Base-by-base conservation (phyloP, 2,329 filamentous ascomycete genomes). In the Phyllosticta citrichinensis region DNA sequence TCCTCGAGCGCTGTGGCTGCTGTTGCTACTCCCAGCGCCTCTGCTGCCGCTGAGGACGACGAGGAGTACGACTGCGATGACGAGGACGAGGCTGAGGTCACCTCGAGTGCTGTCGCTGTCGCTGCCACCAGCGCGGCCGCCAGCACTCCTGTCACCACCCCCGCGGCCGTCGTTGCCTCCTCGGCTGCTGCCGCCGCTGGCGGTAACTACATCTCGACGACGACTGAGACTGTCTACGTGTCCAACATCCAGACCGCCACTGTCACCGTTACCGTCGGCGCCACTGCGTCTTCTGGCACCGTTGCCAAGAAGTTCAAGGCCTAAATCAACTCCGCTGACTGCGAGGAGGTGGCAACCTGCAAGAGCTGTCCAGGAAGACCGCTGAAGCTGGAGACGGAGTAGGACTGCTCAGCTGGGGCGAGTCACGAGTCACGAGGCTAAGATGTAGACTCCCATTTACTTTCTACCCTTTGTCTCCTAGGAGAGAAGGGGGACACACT, bases 191-290 rank as follows among this genome's bases (percentile, higher is more conserved):
- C 64, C 12, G 35, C 35, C 25, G 52, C 56, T 20, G 60, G 64
- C 19, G 35, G 63, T 11, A 61, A 51, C 33, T 57, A 63, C 59
- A 47, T 14, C 33, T n/a, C 33, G 11, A 47, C 19, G 1, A 22
- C 56, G 35, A 47, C 40, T 14, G 40, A 47, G 40, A n/a, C 14
- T 17, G 33, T 62, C 60, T 40, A 64, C 61, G 62, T 64, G 6
- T 60, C 67, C 4, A 70, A 66, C 4, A 62, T 69, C 24, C 57
- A 65, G n/a, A 69, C 68, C n/a, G 47, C 66, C 24, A 62, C 65
- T 47, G 64, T 65, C 61, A 63, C 67, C 27, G 51, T 61, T 35
- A 56, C 66, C 55, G 66, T 66, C 24, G 57, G 64, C 30, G 62
- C 54, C 12, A 57, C 60, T 19, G 64, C 55, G 25, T 47, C n/a